Conservation (phyloP, 2,329 filamentous ascomycete genomes). For the Alternaria consortialis region DNA sequence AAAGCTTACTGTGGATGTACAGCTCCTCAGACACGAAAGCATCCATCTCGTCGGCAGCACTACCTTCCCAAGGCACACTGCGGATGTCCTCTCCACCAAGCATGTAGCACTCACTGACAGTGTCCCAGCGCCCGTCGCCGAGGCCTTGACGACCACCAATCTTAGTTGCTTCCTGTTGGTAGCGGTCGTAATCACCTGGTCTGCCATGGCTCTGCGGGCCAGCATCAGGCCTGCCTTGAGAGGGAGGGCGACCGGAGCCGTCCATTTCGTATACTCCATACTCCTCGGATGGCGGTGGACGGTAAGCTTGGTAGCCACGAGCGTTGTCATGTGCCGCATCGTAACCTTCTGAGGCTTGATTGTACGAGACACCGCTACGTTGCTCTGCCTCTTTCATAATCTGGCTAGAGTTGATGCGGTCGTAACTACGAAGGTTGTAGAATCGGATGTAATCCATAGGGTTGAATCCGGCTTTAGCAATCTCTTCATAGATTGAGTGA, state of each 20-base stretch:
- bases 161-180: slow-evolving; percentile 73
- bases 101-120: slow-evolving; percentile 85
- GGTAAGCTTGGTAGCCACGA: slow-evolving; percentile 48
- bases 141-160: slow-evolving; percentile 58
- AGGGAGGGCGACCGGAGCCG: slow-evolving; percentile 23
- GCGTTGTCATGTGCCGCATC: slow-evolving; percentile 63
- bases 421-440: slow-evolving; percentile 85
- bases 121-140: slow-evolving; percentile 72
- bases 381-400: slow-evolving; percentile 69
- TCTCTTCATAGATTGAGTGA: slow-evolving; percentile 77
- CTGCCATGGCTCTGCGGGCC: slow-evolving; percentile 35
- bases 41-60: slow-evolving; percentile 65
- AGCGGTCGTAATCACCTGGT: slow-evolving; percentile 67
- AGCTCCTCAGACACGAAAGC: slow-evolving; percentile 70
- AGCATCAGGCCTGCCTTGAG: slow-evolving; percentile 31
- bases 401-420: slow-evolving; percentile 77
- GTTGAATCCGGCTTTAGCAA: slow-evolving; percentile 72
- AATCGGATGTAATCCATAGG: slow-evolving; percentile 79
- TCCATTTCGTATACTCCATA: slow-evolving; percentile 51
- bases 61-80: slow-evolving; percentile 67
- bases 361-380: slow-evolving; percentile 72
- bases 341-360: slow-evolving; percentile 70
- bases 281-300: slow-evolving; percentile 44
- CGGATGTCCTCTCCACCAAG: slow-evolving; percentile 75
- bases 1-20: slow-evolving; percentile 73